A percentile compares a stretch with the other conserved stretches of the same genome.
phyloP scores from a whole-genome alignment of 1,139 yeast genomes.

The Kluyveromyces sp. region DNA sequence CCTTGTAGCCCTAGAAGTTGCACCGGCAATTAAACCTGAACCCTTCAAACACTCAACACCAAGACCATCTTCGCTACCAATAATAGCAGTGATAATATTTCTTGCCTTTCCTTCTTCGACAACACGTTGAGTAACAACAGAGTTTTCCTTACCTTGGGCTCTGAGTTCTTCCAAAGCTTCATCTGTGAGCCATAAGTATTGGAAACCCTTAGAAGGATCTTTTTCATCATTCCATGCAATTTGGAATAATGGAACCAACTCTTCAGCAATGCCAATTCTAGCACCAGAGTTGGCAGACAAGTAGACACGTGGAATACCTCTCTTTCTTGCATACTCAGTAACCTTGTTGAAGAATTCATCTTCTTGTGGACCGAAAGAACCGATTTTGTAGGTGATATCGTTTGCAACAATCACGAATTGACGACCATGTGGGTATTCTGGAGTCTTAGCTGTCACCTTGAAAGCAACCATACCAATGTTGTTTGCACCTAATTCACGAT shows the following conservation, averaged over 20 bases:
- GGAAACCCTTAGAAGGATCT: conserved; percentile 79
- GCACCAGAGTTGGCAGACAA: conserved; percentile 98
- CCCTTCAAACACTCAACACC: conserved; percentile 98
- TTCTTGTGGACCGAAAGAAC: conserved; percentile 98
- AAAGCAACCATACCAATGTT: conserved; percentile 97
- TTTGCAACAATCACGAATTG: conserved; percentile 87
- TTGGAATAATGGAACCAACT: conserved; percentile 76
- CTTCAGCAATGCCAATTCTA: conserved; percentile 96
- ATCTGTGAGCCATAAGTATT: conserved; percentile 71
- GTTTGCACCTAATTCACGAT: conserved; percentile 94
- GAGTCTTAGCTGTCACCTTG: conserved; percentile 83
- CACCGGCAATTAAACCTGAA: conserved; percentile 97
- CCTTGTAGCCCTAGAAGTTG: conserved; percentile 97
- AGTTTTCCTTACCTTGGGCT: conserved; percentile 49
- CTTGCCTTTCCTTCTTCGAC: conserved; percentile 84
- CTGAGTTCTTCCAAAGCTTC: conserved; percentile 57
- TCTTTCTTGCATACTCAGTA: conserved; percentile 80
- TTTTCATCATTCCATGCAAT: conserved; percentile 85
- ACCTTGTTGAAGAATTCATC: conserved; percentile 86
- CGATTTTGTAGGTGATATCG: conserved; percentile 94
- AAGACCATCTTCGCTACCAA: conserved; percentile 92
- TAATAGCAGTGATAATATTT: conserved; percentile 69
- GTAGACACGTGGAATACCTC: conserved; percentile 91
- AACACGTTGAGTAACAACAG: conserved; percentile 68
- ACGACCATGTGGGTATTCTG: conserved; percentile 96